phyloP scores from a whole-genome alignment of 345 rosid species.

The Gossypium mustelinum region DNA sequence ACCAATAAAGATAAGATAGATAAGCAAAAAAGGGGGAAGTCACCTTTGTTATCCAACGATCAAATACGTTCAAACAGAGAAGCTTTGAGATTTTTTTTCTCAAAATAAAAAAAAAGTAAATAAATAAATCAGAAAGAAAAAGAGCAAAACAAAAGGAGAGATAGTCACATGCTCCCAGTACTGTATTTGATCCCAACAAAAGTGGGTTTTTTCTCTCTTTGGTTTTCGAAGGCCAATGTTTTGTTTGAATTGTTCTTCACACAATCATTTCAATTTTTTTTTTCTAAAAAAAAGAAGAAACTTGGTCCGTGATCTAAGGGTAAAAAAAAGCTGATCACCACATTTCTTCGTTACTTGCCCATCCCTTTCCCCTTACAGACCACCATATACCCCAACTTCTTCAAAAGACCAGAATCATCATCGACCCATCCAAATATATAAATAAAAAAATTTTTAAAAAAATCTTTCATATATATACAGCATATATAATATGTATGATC shows the following conservation, averaged over 20 bases:
- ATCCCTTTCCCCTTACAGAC: neutral
- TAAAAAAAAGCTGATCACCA: slow-evolving; percentile 25
- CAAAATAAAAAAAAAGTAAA: neutral
- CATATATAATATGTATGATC: neutral
- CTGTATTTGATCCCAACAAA: slow-evolving; percentile 31
- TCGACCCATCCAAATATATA: neutral
- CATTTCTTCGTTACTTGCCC: neutral
- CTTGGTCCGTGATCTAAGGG: slow-evolving; percentile 43
- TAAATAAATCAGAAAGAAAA: neutral
- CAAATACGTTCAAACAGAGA: neutral
- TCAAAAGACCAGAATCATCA: neutral
- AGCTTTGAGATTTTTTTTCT: neutral
- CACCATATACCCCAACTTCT: slow-evolving; percentile 3
- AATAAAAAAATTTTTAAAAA: too few relatives aligned
- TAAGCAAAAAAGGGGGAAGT: neutral
- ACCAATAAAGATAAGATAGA: neutral
- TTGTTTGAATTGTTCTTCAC: slow-evolving; percentile 36
- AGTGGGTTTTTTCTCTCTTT: slow-evolving; percentile 27
- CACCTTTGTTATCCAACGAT: slow-evolving; percentile 6
- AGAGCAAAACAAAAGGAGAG: slow-evolving; percentile 3
- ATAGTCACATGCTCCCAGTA: slow-evolving; percentile 23
- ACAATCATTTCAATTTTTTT: slow-evolving; percentile 12
- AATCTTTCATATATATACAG: too few relatives aligned
- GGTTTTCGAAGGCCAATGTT: slow-evolving; percentile 26
- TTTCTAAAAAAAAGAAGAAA: slow-evolving; percentile 10